phyloP scores from a whole-genome alignment of 306 rosid species.

The Vigna unguiculata region DNA sequence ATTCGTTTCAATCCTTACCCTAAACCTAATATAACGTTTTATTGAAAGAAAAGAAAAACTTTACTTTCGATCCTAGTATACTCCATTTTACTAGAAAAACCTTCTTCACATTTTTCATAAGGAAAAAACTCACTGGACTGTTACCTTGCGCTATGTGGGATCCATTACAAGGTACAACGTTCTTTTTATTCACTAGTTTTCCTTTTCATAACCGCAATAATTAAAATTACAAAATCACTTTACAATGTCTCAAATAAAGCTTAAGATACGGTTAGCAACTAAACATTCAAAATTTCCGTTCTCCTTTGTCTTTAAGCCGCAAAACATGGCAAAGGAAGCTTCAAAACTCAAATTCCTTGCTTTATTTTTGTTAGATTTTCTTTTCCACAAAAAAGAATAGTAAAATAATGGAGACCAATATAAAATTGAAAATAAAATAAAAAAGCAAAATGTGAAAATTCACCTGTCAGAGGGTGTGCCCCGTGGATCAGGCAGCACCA shows the following conservation, averaged over 20 bases:
- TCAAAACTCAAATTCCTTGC: conserved; percentile 26
- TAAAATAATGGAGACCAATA: neutral
- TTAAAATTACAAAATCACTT: neutral
- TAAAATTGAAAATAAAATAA: conserved; percentile 1
- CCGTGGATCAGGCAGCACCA: conserved; percentile 38
- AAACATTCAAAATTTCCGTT: neutral
- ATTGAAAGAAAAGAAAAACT: neutral
- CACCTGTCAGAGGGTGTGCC: conserved; percentile 29
- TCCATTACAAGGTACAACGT: neutral
- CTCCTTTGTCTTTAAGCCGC: neutral
- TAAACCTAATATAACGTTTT: too few relatives aligned
- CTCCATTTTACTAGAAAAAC: neutral
- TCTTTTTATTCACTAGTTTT: neutral
- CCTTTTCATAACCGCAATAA: neutral
- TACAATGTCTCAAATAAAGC: neutral
- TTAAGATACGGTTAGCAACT: neutral
- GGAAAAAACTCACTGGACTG: neutral
- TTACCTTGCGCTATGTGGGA: neutral
- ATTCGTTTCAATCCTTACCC: neutral
- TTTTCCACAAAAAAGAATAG: neutral
- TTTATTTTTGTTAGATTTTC: neutral
- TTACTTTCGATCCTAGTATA: neutral
- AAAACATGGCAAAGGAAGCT: conserved; percentile 10
- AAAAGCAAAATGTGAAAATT: neutral
- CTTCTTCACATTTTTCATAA: conserved; percentile 13